Base-by-base conservation (phyloP, 2,329 filamentous ascomycete species). In the Verticillium albo-atrum region DNA sequence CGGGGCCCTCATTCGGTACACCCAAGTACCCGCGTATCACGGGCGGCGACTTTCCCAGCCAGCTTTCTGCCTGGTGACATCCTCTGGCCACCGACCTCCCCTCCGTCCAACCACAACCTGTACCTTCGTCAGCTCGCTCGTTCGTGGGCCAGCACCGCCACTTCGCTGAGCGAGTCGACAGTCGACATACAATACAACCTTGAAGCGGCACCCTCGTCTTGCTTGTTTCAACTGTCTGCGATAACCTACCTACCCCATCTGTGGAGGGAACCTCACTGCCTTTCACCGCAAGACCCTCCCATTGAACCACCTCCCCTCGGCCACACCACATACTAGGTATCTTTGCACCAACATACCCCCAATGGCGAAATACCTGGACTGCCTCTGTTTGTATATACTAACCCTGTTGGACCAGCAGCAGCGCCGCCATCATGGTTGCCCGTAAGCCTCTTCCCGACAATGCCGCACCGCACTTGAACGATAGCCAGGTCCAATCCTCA, bases 361-460 rank as follows among this genome's bases (percentile, higher is more conserved):
- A 32, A 10, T 3, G 9, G 9, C 30, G 30, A 10, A 9, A 5
- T 32, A 32, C 14, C 30, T 32, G 9, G 9, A 14, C 30, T 14
- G 4, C 9, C 30, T 32, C 30, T 25, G 6, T 3, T 14, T 50
- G 6, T 3, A 26, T 50, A 25, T 25, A 20, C 20, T 50, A 20
- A 50, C 42, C 25, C 42, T 7, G 30, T 14, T 10, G 9, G 10
- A 50, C n/a, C 10, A 23, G 10, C 3, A 50, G 10, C 42, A 50
- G 20, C 20, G 9, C 34, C 35, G 61, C 59, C 66, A 69, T 64
- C 54, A 80, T 79, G 77, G 77, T 79, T 51, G 68, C 72, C 60
- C 74, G 75, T 63, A 78, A 78, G 62, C 69, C 75, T 6, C 57
- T 72, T 25, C 70, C 75, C 37, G 64, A 68, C 20, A 66, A 69